Evolutionary conservation across 176 grass and related monocot genomes (phyloP).

Genomic region (Tillandsia leiboldiana): DNA sequence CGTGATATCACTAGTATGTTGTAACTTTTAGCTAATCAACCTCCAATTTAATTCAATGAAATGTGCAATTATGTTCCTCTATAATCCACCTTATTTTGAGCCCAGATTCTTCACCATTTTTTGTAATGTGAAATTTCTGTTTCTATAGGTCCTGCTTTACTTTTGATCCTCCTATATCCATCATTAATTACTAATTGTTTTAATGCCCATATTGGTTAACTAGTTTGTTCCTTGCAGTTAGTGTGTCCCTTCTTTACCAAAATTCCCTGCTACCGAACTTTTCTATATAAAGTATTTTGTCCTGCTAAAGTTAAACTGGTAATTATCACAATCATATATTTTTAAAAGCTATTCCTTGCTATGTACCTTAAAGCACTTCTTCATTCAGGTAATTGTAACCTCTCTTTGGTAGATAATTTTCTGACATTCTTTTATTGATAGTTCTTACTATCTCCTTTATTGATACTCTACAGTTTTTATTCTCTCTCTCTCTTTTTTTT

Average conservation of each 20-base stretch:
- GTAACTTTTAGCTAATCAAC: neutral
- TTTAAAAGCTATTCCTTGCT: too few relatives aligned
- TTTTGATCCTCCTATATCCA: neutral
- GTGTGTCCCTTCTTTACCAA: neutral
- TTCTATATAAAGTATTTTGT: too few relatives aligned
- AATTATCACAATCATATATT: too few relatives aligned
- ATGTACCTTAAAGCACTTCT: neutral
- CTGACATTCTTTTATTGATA: neutral
- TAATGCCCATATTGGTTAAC: neutral
- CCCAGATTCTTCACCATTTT: neutral
- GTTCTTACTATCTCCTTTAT: neutral
- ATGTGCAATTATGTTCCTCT: neutral
- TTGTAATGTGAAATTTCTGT: neutral
- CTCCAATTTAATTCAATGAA: neutral
- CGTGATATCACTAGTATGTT: conserved; percentile 19
- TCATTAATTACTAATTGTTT: neutral
- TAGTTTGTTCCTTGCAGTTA: neutral
- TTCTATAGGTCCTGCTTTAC: neutral
- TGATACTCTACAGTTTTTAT: neutral
- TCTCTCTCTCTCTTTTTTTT: conserved; percentile 19
- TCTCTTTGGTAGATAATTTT: neutral
- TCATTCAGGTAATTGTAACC: neutral
- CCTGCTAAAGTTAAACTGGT: too few relatives aligned
- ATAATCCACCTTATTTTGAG: neutral
- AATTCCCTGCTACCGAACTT: neutral